phyloP scores from a whole-genome alignment of 371 early-diverging fungal genomes.

The Catenaria anguillulae region DNA sequence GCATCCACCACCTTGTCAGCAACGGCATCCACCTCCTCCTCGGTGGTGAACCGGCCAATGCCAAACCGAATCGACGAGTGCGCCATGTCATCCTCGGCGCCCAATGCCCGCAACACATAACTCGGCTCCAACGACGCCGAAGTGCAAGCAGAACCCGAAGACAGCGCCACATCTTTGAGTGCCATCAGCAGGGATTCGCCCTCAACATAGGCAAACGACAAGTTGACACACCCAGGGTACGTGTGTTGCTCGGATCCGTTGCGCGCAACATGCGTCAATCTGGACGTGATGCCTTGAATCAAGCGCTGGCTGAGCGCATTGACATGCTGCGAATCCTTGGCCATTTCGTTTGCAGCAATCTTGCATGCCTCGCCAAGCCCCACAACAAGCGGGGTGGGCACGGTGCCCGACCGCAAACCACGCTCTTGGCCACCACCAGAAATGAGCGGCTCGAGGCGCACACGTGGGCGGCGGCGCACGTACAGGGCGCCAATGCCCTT shows the following conservation, averaged over 20 bases:
- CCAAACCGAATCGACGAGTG: constrained; percentile 98
- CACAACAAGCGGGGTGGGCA: constrained; percentile 88
- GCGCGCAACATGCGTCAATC: constrained; percentile 66
- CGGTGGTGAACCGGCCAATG: constrained; percentile 96
- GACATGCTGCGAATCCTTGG: constrained; percentile 68
- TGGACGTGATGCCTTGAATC: constrained; percentile 56
- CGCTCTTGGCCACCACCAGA: constrained; percentile 99
- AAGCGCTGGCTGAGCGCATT: constrained; percentile 58
- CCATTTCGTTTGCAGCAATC: constrained; percentile 76
- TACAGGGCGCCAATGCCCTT: constrained; percentile 97
- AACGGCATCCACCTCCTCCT: constrained; percentile 89
- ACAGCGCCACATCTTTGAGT: constrained; percentile 93
- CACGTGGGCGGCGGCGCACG: constrained; percentile 90
- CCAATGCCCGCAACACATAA: constrained; percentile 95
- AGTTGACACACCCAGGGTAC: constrained; percentile 96
- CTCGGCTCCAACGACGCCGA: constrained; percentile 97
- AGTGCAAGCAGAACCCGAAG: constrained; percentile 98
- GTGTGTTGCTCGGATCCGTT: constrained; percentile 69
- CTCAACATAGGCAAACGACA: constrained; percentile 99
- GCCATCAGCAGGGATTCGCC: constrained; percentile 99
- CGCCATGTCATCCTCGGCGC: constrained; percentile 97
- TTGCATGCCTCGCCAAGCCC: constrained; percentile 95
- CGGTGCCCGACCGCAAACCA: constrained; percentile 94
- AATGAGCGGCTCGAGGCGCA: constrained; percentile 82
- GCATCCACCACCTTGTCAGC: constrained; percentile 70